Conservation (phyloP, 2,329 filamentous ascomycete species). For the Cladophialophora psammophila region DNA sequence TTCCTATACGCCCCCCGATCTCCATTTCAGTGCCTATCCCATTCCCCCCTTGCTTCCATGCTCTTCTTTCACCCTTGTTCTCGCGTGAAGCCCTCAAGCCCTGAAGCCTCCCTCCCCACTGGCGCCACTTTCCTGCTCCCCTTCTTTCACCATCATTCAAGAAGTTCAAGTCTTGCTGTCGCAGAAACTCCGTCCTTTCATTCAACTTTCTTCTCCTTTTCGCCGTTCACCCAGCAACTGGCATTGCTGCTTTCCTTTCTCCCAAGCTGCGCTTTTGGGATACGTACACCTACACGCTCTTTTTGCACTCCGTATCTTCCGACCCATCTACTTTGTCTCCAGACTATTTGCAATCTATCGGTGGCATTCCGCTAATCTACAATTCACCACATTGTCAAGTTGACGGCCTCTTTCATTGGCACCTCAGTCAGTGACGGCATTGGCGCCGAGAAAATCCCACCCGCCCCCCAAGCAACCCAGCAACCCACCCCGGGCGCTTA, state of each 20-base stretch:
- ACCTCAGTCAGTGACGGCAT: constrained; percentile 28
- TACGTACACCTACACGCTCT: constrained; percentile 14
- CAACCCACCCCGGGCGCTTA: constrained; percentile 36
- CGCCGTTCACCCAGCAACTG: constrained; percentile 2
- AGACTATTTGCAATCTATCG: constrained; percentile 26
- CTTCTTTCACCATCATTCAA: constrained; percentile 18
- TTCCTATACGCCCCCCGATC: constrained; percentile 1
- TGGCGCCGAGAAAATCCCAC: constrained; percentile 34
- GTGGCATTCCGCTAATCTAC: constrained; percentile 31
- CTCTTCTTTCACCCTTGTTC: background rate
- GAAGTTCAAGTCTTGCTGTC: constrained; percentile 18
- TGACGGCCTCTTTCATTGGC: constrained; percentile 31
- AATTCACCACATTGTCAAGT: constrained; percentile 25
- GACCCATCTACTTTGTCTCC: constrained; percentile 13
- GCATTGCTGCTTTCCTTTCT: constrained; percentile 27
- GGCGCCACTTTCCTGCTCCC: constrained; percentile 16
- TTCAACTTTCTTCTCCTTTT: constrained; percentile 18
- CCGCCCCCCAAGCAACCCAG: constrained; percentile 18
- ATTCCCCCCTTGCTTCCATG: background rate
- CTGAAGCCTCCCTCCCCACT: background rate
- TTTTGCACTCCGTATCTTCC: constrained; percentile 10
- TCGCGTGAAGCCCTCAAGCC: background rate
- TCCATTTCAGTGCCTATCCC: background rate
- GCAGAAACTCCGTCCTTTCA: constrained; percentile 5
- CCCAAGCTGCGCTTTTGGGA: background rate